Evolutionary conservation across 139 green algal genomes (phyloP), one percentile per base, ranked within the genome.

Genomic region (Spirogloea muscicola): DNA sequence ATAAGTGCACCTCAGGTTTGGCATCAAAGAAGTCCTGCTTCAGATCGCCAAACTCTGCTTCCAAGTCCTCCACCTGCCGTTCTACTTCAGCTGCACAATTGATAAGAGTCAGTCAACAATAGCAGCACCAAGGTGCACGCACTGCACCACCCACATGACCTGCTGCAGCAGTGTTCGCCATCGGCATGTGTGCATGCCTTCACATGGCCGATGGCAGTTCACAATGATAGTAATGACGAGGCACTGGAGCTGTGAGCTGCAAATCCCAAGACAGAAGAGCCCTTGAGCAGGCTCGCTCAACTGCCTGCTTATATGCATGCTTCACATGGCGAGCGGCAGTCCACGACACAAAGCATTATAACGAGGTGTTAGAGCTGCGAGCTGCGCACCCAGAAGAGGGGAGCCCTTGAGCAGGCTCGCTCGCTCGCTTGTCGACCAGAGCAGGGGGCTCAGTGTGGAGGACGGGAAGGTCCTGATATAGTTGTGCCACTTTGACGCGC

Each of bases 21-120:
- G 55, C 55, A 16, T 64, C 55, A 64, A 64, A 64, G 55, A 44
- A 38, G 55, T 10, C 13, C 10, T 9, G 10, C 33, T 64, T 64
- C 10, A 81, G 48, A 5, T 41, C 41, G 29, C 58, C 62, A 85
- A 87, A 94, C 84, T 93, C 87, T 59, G 84, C 40, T 34, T 75
- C 49, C 39, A 94, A 78, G 33, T 71, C 75, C 2, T 58, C 59
- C 42, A 82, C 36, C 0, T 89, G 80, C 3, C 61, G 29, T 0
- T 55, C 40, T 2, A 87, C 80, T 68, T 91, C 89, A 4, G 60
- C 46, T 68, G 59, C 18, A 13, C 55, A 7, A 62, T 31, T 43
- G 52, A 33, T 7, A 7, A 33, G 52, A 62, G 9, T n/a, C n/a
- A n/a, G n/a, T n/a, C n/a, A n/a, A n/a, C n/a, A n/a, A n/a, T n/a